phyloP scores from a whole-genome alignment of 2,329 filamentous ascomycete species.

The Mycogone perniciosa region DNA sequence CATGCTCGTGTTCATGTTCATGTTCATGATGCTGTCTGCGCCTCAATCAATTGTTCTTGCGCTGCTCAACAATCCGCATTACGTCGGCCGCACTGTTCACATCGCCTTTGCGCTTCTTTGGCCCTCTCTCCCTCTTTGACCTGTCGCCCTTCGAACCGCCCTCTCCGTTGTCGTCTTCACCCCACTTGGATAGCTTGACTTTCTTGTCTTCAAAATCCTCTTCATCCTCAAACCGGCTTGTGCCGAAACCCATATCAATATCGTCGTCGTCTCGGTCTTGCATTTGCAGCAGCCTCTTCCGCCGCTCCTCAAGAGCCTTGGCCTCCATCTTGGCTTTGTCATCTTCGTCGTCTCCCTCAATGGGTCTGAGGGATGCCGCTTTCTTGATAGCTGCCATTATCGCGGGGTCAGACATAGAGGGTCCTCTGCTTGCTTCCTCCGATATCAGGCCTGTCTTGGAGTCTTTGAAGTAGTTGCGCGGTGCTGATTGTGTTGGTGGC shows the following conservation, averaged over 20 bases:
- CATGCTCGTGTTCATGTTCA: not conserved
- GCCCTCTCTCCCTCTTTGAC: conserved; percentile 60
- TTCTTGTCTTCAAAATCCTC: conserved; percentile 68
- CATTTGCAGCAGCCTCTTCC: conserved; percentile 66
- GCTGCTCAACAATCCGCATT: conserved; percentile 65
- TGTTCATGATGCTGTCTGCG: not conserved
- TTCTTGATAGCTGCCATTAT: conserved; percentile 82
- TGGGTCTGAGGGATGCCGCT: conserved; percentile 60
- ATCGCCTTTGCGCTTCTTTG: conserved; percentile 72
- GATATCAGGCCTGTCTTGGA: conserved; percentile 49
- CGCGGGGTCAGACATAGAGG: conserved; percentile 64
- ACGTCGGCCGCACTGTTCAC: conserved; percentile 75
- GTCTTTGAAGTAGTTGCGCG: conserved; percentile 58
- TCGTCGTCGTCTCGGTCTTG: conserved; percentile 80
- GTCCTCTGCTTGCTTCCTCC: conserved; percentile 43
- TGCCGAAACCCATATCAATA: conserved; percentile 91
- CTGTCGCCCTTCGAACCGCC: conserved; percentile 38
- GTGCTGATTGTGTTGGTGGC: conserved; percentile 30
- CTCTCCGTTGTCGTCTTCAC: conserved; percentile 43
- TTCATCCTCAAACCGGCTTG: conserved; percentile 78
- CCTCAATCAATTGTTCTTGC: conserved; percentile 28
- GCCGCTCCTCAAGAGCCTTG: conserved; percentile 57
- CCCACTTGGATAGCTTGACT: conserved; percentile 64
- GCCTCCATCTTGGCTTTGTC: conserved; percentile 38
- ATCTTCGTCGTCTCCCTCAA: conserved; percentile 30